Evolutionary conservation across 169 alveolate genomes (phyloP).

Genomic region (Eimeria falciformis): DNA sequence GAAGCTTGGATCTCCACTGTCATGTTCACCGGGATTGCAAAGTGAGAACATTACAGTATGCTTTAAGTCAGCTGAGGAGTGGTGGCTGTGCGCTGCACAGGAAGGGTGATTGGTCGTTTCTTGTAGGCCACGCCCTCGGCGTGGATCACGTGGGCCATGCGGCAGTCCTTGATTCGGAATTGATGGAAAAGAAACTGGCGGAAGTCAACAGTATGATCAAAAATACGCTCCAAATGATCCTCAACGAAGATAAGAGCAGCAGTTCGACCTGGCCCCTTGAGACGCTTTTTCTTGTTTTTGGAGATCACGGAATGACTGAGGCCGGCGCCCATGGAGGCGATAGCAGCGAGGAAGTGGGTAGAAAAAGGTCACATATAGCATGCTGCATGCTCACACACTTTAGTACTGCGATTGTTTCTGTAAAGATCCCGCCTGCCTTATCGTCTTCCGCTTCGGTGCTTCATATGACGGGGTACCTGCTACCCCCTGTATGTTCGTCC

Average conservation of each 20-base stretch:
- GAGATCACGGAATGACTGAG: constrained; percentile 92
- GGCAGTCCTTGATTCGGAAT: constrained; percentile 76
- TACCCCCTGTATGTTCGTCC: not conserved
- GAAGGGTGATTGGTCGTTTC: constrained; percentile 77
- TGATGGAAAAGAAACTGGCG: constrained; percentile 79
- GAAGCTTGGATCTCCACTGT: too few relatives aligned
- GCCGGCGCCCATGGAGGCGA: constrained; percentile 90
- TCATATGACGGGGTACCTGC: not conserved
- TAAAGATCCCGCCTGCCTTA: too few relatives aligned
- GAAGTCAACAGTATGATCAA: constrained; percentile 45
- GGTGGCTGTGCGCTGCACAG: not conserved
- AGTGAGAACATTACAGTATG: too few relatives aligned
- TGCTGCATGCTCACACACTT: not conserved
- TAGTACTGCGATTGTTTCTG: not conserved
- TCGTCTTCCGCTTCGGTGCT: not conserved
- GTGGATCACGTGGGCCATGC: constrained; percentile 91
- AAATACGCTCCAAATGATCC: constrained; percentile 4
- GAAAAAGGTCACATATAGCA: too few relatives aligned
- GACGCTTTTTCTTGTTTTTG: constrained; percentile 83
- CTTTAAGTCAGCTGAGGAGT: too few relatives aligned
- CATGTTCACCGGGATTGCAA: too few relatives aligned
- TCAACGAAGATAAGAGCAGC: not conserved
- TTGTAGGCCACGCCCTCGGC: constrained; percentile 87
- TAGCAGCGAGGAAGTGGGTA: constrained; percentile 81
- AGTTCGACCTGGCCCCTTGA: not conserved